A percentile compares a stretch with the other conserved stretches of the same genome.
Conservation (phyloP, 169 alveolate genomes). For the Cystoisospora suis region DNA sequence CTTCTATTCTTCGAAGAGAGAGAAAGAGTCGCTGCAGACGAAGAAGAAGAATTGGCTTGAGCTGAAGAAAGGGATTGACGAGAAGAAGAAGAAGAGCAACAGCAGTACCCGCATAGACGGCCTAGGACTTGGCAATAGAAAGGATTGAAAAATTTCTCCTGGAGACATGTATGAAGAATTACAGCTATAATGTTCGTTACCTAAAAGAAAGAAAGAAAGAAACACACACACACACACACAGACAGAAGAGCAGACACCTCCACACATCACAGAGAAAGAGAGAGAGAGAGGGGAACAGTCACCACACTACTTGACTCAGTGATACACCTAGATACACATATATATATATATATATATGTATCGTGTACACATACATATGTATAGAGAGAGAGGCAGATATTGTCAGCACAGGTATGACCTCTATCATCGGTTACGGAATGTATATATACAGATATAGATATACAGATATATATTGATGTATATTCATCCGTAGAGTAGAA, state of each 20-base stretch:
- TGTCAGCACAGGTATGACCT: too few species aligned
- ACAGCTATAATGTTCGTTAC: constrained; percentile 54
- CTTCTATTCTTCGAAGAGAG: too few species aligned
- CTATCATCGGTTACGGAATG: too few species aligned
- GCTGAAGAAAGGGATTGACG: too few species aligned
- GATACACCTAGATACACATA: background rate
- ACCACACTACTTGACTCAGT: background rate
- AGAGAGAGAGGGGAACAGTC: background rate
- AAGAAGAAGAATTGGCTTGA: too few species aligned
- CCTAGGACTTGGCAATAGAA: constrained; percentile 54
- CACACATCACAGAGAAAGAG: too few species aligned
- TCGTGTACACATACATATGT: background rate
- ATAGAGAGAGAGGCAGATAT: background rate
- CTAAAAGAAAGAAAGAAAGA: background rate
- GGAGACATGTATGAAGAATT: constrained; percentile 57
- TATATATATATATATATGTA: too few species aligned
- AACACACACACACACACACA: constrained; percentile 50
- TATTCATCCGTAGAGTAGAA: background rate
- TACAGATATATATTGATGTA: background rate
- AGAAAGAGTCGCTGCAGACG: too few species aligned
- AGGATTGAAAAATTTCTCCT: constrained; percentile 50
- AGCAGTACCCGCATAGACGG: constrained; percentile 58
- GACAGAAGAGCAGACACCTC: constrained; percentile 54
- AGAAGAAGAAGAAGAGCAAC: constrained; percentile 27
- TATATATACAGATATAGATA: too few species aligned